Evolutionary conservation across 148 eudicot genomes (phyloP).

Genomic region (Cornus florida): DNA sequence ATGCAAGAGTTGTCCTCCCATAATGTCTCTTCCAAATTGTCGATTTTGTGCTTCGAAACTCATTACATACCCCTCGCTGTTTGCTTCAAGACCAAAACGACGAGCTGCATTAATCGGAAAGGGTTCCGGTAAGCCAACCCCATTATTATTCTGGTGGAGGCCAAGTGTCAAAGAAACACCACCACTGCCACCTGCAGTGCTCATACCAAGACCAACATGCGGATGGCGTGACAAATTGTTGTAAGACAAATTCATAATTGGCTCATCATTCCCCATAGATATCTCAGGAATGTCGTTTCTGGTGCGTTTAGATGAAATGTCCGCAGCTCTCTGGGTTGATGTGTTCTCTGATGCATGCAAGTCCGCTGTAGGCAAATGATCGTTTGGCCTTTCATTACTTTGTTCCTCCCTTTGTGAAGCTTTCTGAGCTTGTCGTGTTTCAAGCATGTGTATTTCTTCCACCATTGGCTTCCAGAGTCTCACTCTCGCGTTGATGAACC

Average conservation of each 20-base stretch:
- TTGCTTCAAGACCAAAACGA: slow-evolving; percentile 43
- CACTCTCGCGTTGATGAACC: slow-evolving; percentile 70
- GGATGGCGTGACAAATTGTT: slow-evolving; percentile 19
- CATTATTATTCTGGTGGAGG: slow-evolving; percentile 45
- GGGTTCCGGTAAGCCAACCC: slow-evolving; percentile 32
- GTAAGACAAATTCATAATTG: slow-evolving; percentile 26
- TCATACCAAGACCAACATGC: slow-evolving; percentile 17
- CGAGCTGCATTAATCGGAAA: slow-evolving; percentile 44
- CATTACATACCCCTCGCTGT: slow-evolving; percentile 30
- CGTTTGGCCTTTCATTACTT: slow-evolving; percentile 12
- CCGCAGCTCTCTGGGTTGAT: slow-evolving; percentile 18
- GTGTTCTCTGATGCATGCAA: slow-evolving; percentile 24
- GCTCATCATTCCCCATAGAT: slow-evolving; percentile 18
- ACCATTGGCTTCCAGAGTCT: slow-evolving; percentile 74
- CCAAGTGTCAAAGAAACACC: slow-evolving; percentile 56
- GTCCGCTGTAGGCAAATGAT: slow-evolving; percentile 21
- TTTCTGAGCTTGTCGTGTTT: slow-evolving; percentile 44
- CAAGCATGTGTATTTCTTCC: slow-evolving; percentile 61
- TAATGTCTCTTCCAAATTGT: slow-evolving; percentile 36
- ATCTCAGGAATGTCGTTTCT: slow-evolving; percentile 28
- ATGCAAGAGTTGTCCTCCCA: slow-evolving; percentile 46
- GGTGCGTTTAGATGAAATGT: slow-evolving; percentile 30
- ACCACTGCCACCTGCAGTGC: slow-evolving; percentile 24
- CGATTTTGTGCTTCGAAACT: slow-evolving; percentile 36
- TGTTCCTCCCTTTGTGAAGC: slow-evolving; percentile 25